Evolutionary conservation across 2,329 filamentous ascomycete genomes (phyloP).

Genomic region (Drechslerella stenobrocha): DNA sequence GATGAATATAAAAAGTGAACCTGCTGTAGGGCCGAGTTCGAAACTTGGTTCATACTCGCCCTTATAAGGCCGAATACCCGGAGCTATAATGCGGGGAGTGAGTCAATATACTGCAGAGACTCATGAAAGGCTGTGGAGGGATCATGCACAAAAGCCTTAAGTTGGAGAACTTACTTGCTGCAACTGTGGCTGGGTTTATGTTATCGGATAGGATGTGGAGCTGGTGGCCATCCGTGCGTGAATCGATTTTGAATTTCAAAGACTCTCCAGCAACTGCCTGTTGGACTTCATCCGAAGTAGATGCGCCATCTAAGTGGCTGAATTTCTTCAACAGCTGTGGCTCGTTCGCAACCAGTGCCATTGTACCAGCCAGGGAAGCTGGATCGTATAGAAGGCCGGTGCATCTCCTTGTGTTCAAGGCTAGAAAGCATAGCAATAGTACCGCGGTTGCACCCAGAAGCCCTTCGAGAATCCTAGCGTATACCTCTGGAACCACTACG

Average conservation of each 20-base stretch:
- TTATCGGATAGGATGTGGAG: neutral
- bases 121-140: neutral
- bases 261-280: slow-evolving; percentile 10
- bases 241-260: slow-evolving; percentile 15
- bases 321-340: slow-evolving; percentile 46
- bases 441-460: slow-evolving; percentile 54
- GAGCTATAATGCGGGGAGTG: neutral
- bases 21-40: slow-evolving; percentile 22
- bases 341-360: slow-evolving; percentile 48
- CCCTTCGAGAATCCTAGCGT: slow-evolving; percentile 56
- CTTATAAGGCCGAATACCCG: neutral
- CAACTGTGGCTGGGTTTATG: neutral
- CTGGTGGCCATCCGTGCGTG: slow-evolving; percentile 6
- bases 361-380: slow-evolving; percentile 54
- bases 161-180: neutral
- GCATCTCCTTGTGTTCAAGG: slow-evolving; percentile 50
- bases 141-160: neutral
- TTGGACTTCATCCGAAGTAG: slow-evolving; percentile 15
- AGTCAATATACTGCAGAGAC: neutral
- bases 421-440: slow-evolving; percentile 51
- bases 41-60: slow-evolving; percentile 31
- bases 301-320: slow-evolving; percentile 38
- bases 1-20: slow-evolving; percentile 20
- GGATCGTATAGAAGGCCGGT: slow-evolving; percentile 54
- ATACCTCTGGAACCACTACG: slow-evolving; percentile 56